Evolutionary conservation across 768 basidiomycete genomes (phyloP).

Genomic region (Cyathus striatus): DNA sequence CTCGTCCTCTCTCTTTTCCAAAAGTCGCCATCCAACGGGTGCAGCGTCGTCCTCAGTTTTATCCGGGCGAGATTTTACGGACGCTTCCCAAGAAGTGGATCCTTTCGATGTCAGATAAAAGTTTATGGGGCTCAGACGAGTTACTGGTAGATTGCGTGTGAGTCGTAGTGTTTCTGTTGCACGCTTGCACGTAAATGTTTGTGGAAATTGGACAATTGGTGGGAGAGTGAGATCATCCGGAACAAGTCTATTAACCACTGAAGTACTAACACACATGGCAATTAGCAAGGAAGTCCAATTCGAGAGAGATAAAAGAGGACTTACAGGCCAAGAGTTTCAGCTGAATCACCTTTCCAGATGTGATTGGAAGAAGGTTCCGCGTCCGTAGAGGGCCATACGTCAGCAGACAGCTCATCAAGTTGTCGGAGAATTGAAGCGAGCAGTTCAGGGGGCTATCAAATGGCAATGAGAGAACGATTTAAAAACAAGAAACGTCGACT

Average conservation of each 20-base stretch:
- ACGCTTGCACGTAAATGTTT: constrained; percentile 53
- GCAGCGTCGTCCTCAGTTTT: constrained; percentile 47
- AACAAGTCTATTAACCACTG: constrained; percentile 34
- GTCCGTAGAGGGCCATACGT: constrained; percentile 53
- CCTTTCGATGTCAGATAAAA: constrained; percentile 67
- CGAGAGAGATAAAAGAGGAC: constrained; percentile 19
- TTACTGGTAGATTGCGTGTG: constrained; percentile 52
- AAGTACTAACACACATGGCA: too few relatives aligned
- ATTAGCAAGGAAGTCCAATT: background rate
- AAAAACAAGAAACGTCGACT: constrained; percentile 22
- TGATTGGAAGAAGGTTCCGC: constrained; percentile 4
- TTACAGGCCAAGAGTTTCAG: constrained; percentile 57
- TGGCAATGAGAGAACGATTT: constrained; percentile 10
- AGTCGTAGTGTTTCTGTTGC: constrained; percentile 57
- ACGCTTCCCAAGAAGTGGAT: constrained; percentile 70
- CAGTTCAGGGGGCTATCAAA: constrained; percentile 61
- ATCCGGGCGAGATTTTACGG: constrained; percentile 51
- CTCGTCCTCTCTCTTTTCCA: constrained; percentile 49
- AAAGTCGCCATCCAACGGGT: constrained; percentile 69
- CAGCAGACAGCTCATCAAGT: constrained; percentile 45
- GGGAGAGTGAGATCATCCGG: constrained; percentile 50
- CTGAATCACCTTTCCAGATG: constrained; percentile 19
- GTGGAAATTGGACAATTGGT: constrained; percentile 41
- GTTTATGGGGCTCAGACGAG: constrained; percentile 62
- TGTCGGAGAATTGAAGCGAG: constrained; percentile 50